Conservation (phyloP, 2,329 filamentous ascomycete genomes). For the Aspergillus fumigatus region DNA sequence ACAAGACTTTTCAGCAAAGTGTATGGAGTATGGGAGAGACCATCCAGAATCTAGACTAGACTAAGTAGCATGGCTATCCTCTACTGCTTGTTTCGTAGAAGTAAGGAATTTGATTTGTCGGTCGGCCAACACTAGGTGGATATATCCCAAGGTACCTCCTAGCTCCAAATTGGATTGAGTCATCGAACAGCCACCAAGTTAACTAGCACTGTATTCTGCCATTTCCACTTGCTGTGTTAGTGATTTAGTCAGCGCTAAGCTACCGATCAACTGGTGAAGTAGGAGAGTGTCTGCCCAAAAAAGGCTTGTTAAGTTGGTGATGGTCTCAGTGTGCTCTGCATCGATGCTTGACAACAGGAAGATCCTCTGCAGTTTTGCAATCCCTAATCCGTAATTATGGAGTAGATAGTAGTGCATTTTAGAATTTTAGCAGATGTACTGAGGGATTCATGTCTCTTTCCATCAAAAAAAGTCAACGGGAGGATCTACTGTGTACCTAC, state of each 20-base stretch:
- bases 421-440: background rate
- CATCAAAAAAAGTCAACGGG: too few relatives aligned
- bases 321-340: background rate
- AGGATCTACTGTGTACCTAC: too few relatives aligned
- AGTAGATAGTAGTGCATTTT: too few relatives aligned
- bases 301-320: background rate
- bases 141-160: background rate
- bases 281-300: background rate
- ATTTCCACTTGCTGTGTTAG: too few relatives aligned
- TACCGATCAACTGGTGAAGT: background rate
- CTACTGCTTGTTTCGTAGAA: background rate
- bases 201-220: too few relatives aligned
- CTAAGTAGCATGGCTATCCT: background rate
- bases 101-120: background rate
- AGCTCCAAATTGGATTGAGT: background rate
- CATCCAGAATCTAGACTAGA: background rate
- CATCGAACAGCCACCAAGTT: too few relatives aligned
- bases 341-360: too few relatives aligned
- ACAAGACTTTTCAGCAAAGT: background rate
- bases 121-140: background rate
- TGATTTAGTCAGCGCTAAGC: too few relatives aligned
- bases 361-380: too few relatives aligned
- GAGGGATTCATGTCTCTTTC: background rate
- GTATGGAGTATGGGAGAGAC: background rate
- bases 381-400: too few relatives aligned